These are phyloP conservation scores for Boletales sp. DNA, from an alignment of 768 basidiomycete species.

Conservation along the genomic window DNA sequence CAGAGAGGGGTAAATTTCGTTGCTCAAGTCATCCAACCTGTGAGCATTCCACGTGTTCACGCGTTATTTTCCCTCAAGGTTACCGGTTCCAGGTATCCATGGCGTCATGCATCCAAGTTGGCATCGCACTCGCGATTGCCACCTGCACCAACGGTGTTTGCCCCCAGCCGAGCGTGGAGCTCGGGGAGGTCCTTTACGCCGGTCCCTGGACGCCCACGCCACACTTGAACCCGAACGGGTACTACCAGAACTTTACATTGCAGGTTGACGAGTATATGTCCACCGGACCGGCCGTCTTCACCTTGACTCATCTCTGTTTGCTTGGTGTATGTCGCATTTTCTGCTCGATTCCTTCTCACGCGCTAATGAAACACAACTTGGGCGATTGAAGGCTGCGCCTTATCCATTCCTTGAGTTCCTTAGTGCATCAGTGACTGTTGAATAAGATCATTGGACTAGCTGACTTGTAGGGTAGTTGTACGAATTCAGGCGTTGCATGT, in stretches of 20 bases:
- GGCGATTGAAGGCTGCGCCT: conserved; percentile 17
- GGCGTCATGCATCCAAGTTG: conserved; percentile 22
- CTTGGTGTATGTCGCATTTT: conserved; percentile 20
- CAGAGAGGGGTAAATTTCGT: conserved; percentile 14
- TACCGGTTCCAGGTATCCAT: conserved; percentile 14
- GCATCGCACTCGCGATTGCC: conserved; percentile 26
- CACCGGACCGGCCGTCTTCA: conserved; percentile 26
- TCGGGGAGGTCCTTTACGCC: conserved; percentile 27
- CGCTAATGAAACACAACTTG: too few relatives aligned
- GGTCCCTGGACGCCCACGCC: conserved; percentile 26
- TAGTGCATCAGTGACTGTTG: conserved; percentile 21
- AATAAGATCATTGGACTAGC: too few relatives aligned
- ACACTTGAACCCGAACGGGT: conserved; percentile 17
- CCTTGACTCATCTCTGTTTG: conserved; percentile 29
- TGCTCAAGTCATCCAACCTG: conserved; percentile 19
- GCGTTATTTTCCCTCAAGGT: neutral
- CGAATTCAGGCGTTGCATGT: too few relatives aligned
- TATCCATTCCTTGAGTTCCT: conserved; percentile 27
- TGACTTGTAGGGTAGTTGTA: too few relatives aligned
- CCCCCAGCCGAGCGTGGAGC: conserved; percentile 15
- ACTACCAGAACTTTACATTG: conserved; percentile 29
- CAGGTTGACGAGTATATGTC: conserved; percentile 3
- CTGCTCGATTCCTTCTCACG: too few relatives aligned
- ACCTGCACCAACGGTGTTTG: conserved; percentile 20
- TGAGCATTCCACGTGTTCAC: conserved; percentile 4